These are phyloP conservation scores for Rhipidocladum racemiflorum DNA, from an alignment of 176 grass and related monocot species.

Conservation along the genomic window DNA sequence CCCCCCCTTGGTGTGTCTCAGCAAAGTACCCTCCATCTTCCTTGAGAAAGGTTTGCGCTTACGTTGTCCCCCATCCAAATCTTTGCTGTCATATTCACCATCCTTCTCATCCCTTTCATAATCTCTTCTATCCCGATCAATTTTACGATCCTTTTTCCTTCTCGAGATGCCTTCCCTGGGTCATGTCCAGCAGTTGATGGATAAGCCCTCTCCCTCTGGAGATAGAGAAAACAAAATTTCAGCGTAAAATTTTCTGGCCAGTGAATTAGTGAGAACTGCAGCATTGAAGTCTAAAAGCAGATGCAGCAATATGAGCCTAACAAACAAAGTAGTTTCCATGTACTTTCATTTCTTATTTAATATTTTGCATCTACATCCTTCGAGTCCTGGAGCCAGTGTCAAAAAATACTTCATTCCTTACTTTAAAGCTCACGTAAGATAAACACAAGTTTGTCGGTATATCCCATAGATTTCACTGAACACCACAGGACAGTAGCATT, in stretches of 20 bases:
- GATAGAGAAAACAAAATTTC: neutral
- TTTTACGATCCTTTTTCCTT: constrained; percentile 53
- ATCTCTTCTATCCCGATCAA: constrained; percentile 49
- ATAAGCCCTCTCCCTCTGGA: constrained; percentile 59
- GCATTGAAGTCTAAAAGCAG: too few species aligned
- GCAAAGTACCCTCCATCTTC: constrained; percentile 21
- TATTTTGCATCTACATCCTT: too few species aligned
- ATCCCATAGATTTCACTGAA: too few species aligned
- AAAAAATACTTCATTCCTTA: too few species aligned
- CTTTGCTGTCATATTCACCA: constrained; percentile 49
- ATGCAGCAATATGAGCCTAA: too few species aligned
- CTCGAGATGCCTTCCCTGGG: constrained; percentile 36
- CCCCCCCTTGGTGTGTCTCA: constrained; percentile 31
- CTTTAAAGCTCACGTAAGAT: too few species aligned
- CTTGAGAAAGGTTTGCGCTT: constrained; percentile 32
- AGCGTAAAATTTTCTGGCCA: neutral
- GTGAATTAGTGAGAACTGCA: neutral
- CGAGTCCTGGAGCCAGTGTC: too few species aligned
- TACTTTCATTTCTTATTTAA: too few species aligned
- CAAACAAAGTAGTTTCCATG: too few species aligned
- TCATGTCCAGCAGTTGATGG: constrained; percentile 43
- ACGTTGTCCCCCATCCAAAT: constrained; percentile 35
- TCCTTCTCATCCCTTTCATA: constrained; percentile 56
- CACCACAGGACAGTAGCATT: too few species aligned
- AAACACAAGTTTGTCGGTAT: too few species aligned